A percentile compares a stretch with the other conserved stretches of the same genome.
These are phyloP conservation scores for Acephala macrosclerotiorum DNA, from an alignment of 2,329 filamentous ascomycete species.

Conservation along the genomic window DNA sequence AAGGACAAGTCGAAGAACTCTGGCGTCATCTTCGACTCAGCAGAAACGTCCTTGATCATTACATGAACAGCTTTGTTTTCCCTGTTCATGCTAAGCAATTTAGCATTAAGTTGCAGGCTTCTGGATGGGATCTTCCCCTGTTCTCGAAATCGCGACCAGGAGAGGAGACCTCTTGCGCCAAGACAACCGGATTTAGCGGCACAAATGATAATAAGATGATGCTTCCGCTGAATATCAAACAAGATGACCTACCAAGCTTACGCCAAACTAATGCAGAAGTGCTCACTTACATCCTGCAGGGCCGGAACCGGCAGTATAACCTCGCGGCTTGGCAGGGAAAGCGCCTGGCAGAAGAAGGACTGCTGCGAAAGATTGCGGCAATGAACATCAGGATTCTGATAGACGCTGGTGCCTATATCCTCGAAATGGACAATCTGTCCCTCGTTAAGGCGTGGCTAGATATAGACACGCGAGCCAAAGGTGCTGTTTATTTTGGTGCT, in stretches of 20 bases:
- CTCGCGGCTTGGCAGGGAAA: conserved; percentile 51
- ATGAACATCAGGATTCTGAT: conserved; percentile 61
- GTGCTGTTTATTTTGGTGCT: conserved; percentile 30
- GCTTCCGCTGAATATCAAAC: conserved; percentile 65
- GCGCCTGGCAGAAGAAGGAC: conserved; percentile 51
- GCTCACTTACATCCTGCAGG: conserved; percentile 61
- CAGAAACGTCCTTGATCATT: conserved; percentile 63
- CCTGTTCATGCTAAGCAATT: conserved; percentile 71
- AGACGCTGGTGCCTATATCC: conserved; percentile 68
- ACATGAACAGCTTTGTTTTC: conserved; percentile 69
- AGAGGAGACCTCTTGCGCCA: no score
- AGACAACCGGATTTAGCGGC: conserved; percentile 74
- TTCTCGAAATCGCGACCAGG: conserved; percentile 35
- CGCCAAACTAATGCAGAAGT: conserved; percentile 70
- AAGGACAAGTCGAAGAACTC: conserved; percentile 55
- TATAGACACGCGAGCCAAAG: conserved; percentile 23
- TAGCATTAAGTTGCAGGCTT: conserved; percentile 66
- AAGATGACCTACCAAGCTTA: conserved; percentile 64
- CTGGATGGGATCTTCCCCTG: conserved; percentile 72
- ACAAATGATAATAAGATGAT: conserved; percentile 71
- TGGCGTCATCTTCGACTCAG: conserved; percentile 58
- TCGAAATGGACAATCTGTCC: conserved; percentile 61
- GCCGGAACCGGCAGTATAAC: conserved; percentile 57
- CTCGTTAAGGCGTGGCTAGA: conserved; percentile 36
- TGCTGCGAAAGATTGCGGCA: conserved; percentile 51